Conservation (phyloP, 164 flowering plant genomes). For the Vitis riparia region DNA sequence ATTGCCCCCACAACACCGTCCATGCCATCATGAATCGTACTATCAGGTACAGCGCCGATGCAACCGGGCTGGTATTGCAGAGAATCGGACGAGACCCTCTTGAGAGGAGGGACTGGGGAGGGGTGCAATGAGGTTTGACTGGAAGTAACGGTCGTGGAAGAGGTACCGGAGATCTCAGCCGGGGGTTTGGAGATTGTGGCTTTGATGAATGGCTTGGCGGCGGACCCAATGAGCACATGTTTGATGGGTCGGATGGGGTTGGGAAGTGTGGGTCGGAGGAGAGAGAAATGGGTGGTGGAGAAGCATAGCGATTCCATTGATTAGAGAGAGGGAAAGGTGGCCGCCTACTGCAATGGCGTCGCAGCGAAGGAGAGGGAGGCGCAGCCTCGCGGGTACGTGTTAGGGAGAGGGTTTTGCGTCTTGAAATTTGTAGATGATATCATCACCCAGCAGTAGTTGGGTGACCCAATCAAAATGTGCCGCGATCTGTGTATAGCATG, state of each 20-base stretch:
- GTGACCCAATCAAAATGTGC: too few relatives aligned
- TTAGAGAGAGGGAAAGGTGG: background rate
- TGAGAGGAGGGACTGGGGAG: constrained; percentile 13
- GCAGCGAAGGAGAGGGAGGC: too few relatives aligned
- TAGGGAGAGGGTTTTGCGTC: too few relatives aligned
- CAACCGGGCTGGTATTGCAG: constrained; percentile 78
- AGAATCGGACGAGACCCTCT: constrained; percentile 50
- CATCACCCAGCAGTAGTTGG: too few relatives aligned
- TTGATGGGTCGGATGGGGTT: too few relatives aligned
- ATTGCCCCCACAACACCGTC: constrained; percentile 36
- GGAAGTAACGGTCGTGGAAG: constrained; percentile 10
- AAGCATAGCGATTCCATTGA: constrained; percentile 18
- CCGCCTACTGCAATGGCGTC: too few relatives aligned
- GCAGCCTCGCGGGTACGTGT: too few relatives aligned
- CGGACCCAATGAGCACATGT: background rate
- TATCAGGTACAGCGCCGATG: constrained; percentile 57
- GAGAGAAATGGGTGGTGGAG: background rate
- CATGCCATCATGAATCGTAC: constrained; percentile 9
- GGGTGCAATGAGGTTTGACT: constrained; percentile 11
- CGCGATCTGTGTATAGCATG: too few relatives aligned
- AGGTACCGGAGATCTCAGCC: constrained; percentile 21
- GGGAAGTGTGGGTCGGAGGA: constrained; percentile 7
- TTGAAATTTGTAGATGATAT: too few relatives aligned
- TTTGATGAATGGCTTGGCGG: constrained; percentile 5
- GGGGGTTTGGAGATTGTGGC: constrained; percentile 30